Evolutionary conservation across 306 rosid species (phyloP).

Genomic region (Urtica urens): DNA sequence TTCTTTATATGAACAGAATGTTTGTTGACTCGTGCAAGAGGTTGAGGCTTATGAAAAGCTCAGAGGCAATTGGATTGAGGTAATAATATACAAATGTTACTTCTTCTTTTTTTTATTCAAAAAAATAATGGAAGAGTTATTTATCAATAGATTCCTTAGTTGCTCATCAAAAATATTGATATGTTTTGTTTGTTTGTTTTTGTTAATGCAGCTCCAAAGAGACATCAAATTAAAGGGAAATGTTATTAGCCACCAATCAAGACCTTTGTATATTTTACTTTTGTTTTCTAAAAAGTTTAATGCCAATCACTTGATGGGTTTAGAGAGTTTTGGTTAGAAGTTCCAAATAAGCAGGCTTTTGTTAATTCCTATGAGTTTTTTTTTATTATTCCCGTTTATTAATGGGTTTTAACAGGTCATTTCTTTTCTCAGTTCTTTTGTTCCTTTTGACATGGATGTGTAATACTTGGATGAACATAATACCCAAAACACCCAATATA

Average conservation of each 20-base stretch:
- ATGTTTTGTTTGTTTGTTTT: not conserved
- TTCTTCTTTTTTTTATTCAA: not conserved
- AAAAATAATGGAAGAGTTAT: not conserved
- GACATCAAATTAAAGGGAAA: slow-evolving; percentile 14
- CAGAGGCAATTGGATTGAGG: slow-evolving; percentile 45
- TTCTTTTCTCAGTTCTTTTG: not conserved
- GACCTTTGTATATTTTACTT: slow-evolving; percentile 12
- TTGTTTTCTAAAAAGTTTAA: not conserved
- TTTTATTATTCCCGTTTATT: slow-evolving; percentile 1
- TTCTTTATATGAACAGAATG: slow-evolving; percentile 30
- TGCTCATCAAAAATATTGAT: not conserved
- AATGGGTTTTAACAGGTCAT: not conserved
- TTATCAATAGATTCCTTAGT: not conserved
- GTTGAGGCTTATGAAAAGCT: slow-evolving; percentile 48
- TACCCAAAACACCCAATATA: slow-evolving; percentile 3
- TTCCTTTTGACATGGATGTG: slow-evolving; percentile 1
- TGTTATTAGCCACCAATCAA: not conserved
- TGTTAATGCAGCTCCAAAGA: slow-evolving; percentile 17
- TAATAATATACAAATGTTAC: not conserved
- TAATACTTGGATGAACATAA: not conserved
- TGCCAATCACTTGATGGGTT: not conserved
- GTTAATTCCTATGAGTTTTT: not conserved
- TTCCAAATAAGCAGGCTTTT: slow-evolving; percentile 5
- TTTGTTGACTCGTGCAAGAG: slow-evolving; percentile 66
- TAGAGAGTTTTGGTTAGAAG: slow-evolving; percentile 13